Evolutionary conservation across 148 eudicot species (phyloP).

Genomic region (Arbutus unedo): DNA sequence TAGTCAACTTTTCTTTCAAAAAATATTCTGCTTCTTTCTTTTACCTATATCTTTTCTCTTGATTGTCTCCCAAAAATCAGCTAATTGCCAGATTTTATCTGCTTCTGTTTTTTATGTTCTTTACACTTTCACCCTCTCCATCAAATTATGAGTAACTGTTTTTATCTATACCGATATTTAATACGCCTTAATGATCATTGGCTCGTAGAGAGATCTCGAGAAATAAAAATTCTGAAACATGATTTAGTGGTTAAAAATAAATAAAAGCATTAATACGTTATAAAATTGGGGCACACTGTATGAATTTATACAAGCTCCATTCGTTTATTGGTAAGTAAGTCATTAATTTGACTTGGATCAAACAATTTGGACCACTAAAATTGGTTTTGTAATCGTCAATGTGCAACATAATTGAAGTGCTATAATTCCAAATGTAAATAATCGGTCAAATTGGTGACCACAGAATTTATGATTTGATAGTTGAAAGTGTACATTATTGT

Average conservation of each 20-base stretch:
- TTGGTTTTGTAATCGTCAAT: neutral
- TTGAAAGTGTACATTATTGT: conserved; percentile 8
- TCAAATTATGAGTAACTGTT: too few relatives aligned
- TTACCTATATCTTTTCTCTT: neutral
- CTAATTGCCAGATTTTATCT: neutral
- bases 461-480: neutral
- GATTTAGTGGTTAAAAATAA: too few relatives aligned
- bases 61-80: conserved; percentile 13
- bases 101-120: neutral
- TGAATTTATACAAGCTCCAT: too few relatives aligned
- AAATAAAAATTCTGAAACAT: too few relatives aligned
- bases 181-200: too few relatives aligned
- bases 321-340: too few relatives aligned
- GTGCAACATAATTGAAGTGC: neutral
- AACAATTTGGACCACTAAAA: conserved; percentile 11
- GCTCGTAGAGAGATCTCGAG: too few relatives aligned
- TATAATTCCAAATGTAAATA: neutral
- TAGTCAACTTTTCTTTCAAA: neutral
- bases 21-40: neutral
- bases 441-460: neutral
- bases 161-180: too few relatives aligned
- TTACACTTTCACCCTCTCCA: neutral
- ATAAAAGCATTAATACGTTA: too few relatives aligned
- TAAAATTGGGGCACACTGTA: too few relatives aligned
- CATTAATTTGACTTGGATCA: neutral